Percentiles rank a stretch among this genome's conserved stretches.
Evolutionary conservation across 2,329 filamentous ascomycete species (phyloP).

Genomic region (Teratosphaeria nubilosa): DNA sequence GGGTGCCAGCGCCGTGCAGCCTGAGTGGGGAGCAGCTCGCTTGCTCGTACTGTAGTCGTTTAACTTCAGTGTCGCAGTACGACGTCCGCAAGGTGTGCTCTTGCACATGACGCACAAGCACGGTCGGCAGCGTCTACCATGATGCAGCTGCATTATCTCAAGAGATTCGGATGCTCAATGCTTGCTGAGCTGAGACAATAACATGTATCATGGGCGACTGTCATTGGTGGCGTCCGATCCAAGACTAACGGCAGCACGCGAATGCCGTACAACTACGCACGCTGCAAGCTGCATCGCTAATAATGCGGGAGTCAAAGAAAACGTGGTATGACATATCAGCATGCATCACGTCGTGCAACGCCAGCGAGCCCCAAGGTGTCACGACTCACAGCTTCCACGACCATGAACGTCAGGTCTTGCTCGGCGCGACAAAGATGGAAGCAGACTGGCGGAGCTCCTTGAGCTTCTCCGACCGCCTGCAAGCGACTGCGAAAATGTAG

Average conservation of each 20-base stretch:
- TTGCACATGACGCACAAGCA: too few species aligned
- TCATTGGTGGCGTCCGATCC: background rate
- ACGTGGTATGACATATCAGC: background rate
- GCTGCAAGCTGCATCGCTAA: background rate
- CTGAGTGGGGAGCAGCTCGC: background rate
- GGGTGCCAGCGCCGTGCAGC: background rate
- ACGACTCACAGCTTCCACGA: background rate
- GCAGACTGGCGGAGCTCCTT: constrained; percentile 32
- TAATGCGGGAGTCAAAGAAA: background rate
- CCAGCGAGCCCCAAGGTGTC: background rate
- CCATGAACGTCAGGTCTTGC: background rate
- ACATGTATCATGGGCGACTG: background rate
- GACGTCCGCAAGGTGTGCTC: too few species aligned
- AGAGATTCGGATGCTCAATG: too few species aligned
- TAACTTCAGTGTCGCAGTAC: background rate
- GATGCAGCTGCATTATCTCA: too few species aligned
- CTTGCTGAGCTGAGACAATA: background rate
- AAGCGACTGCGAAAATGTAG: constrained; percentile 39
- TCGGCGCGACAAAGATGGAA: constrained; percentile 10
- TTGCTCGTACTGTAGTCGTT: background rate
- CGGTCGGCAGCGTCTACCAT: too few species aligned
- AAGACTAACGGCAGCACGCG: background rate
- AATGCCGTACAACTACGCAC: background rate
- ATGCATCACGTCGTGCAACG: background rate
- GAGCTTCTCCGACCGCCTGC: constrained; percentile 37